Evolutionary conservation across 169 alveolate genomes (phyloP), one percentile per base, ranked within the genome.

Genomic region (Cryptosporidium xiaoi): DNA sequence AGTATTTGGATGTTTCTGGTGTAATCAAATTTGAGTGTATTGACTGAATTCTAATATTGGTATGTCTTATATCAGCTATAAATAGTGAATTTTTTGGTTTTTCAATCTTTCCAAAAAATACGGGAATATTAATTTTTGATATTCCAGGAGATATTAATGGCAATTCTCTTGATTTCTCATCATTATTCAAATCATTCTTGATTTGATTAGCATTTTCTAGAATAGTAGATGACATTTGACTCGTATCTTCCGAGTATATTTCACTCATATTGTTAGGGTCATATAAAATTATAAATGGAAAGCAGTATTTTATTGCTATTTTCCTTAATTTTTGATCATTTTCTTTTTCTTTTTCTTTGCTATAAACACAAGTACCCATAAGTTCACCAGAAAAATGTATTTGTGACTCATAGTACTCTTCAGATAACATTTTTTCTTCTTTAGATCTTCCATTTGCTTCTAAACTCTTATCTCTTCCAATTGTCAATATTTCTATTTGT

Each of bases 401-500:
- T 15, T 77, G 60, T n/a, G 87, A 56, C 18, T 77, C 87, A 62
- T 60, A 77, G 34, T 46, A 77, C 27, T 77, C 87, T 16, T 77
- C 71, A 10, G 87, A 29, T 15, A 29, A 13, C 16, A 62, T 20
- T 66, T 60, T 77, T 40, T 77, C 87, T 60, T 56, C 69, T 60
- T 56, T 77, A 13, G 64, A 16, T 48, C 65, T 60, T 5, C 71
- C 69, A 8, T 18, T n/a, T 3, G 53, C 33, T 40, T 77, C 87
- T 18, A 77, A 66, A 18, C 64, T 60, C 64, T 77, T 62, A 12
- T 77, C 87, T 62, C 87, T 77, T 56, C 87, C 87, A 7, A 77
- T 62, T 2, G 87, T 77, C 31, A 62, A 29, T 56, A 77, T 77
- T 60, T 77, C 87, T 13, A 77, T 60, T 40, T 77, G 51, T 60